A percentile compares a stretch with the other conserved stretches of the same genome.
phyloP scores from a whole-genome alignment of 371 early-diverging fungal species.

The Circinella minor region DNA sequence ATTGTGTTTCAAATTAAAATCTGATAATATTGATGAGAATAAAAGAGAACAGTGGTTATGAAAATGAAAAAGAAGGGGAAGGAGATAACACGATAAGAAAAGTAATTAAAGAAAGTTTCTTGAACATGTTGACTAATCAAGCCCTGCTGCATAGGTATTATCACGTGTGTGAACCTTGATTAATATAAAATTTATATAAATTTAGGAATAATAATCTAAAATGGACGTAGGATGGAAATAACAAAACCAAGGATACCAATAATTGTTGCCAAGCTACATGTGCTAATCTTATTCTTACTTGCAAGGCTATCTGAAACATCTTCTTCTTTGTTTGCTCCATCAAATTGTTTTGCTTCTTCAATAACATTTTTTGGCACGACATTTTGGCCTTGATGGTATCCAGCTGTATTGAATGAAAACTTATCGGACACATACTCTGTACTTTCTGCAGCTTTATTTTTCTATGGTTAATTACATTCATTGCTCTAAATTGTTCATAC shows the following conservation, averaged over 20 bases:
- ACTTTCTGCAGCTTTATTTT: conserved; percentile 28
- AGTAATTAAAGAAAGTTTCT: too few species aligned
- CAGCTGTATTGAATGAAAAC: conserved; percentile 43
- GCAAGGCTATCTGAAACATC: neutral
- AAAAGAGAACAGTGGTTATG: too few species aligned
- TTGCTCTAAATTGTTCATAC: too few species aligned
- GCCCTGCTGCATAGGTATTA: too few species aligned
- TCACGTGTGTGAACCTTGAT: too few species aligned
- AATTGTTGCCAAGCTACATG: neutral
- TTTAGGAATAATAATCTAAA: neutral
- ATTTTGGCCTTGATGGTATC: conserved; percentile 52
- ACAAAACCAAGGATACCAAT: neutral
- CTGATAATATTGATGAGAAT: too few species aligned
- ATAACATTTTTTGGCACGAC: conserved; percentile 15
- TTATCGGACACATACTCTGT: conserved; percentile 39
- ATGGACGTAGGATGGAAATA: neutral
- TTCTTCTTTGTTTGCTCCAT: neutral
- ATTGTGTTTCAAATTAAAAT: too few species aligned
- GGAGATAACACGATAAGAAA: too few species aligned
- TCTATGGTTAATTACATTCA: neutral
- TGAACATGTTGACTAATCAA: too few species aligned
- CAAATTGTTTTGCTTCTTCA: conserved; percentile 13
- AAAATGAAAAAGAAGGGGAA: too few species aligned
- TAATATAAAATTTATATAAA: too few species aligned
- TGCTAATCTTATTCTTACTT: neutral